These are phyloP conservation scores for Pisolithus albus DNA, from an alignment of 768 basidiomycete genomes.

Conservation along the genomic window DNA sequence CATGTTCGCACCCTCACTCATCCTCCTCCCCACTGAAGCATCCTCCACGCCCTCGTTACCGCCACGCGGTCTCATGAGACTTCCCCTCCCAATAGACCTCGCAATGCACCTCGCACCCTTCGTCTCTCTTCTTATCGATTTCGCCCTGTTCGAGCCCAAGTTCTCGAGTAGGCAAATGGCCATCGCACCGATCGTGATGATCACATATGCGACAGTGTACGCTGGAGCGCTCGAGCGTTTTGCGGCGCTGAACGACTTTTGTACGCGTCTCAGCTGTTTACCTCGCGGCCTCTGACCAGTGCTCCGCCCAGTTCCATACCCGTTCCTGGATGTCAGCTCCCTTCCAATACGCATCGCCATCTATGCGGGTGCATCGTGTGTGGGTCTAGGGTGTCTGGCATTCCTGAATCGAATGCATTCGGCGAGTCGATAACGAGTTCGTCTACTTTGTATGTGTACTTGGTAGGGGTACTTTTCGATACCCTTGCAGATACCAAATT, in stretches of 20 bases:
- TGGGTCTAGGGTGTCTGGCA: not conserved
- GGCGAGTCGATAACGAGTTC: not conserved
- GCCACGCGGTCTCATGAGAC: constrained; percentile 10
- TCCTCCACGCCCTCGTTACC: not conserved
- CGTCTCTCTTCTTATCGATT: constrained; percentile 52
- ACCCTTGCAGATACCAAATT: too few species aligned
- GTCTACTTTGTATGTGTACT: too few species aligned
- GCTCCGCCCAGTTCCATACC: not conserved
- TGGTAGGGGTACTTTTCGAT: too few species aligned
- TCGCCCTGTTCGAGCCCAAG: constrained; percentile 52
- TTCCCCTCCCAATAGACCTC: constrained; percentile 52
- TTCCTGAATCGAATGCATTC: not conserved
- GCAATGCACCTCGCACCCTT: constrained; percentile 58
- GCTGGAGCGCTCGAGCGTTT: not conserved
- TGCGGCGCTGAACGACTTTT: not conserved
- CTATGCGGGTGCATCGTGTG: not conserved
- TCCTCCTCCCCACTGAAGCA: constrained; percentile 32
- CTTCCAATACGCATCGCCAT: not conserved
- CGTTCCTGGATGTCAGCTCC: not conserved
- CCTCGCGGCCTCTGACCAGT: not conserved
- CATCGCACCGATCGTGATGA: constrained; percentile 1
- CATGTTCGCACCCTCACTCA: constrained; percentile 46
- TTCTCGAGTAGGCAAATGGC: constrained; percentile 27
- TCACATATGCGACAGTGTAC: not conserved
- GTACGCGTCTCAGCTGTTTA: not conserved